Base-by-base conservation (phyloP, 75 land plant species). In the Selaginella tamariscina region DNA sequence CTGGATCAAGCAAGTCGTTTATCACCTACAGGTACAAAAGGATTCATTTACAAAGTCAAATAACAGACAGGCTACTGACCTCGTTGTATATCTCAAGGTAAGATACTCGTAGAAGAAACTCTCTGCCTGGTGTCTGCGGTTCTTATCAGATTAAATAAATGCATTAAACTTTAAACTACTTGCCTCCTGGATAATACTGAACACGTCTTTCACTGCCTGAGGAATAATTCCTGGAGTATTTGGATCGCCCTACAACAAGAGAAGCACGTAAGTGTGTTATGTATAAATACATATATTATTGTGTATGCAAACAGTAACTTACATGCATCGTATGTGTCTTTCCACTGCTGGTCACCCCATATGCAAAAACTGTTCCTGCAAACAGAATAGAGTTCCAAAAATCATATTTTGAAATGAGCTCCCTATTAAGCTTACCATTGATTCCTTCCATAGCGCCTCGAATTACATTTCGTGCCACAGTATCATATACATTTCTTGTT, bases 371-470 rank as follows among this genome's bases (percentile, higher is more conserved):
- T 5, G 49, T 39, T 8, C 82, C 82, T 80, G 56, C 65, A 79
- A 70, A 72, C 1, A 64, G 29, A 29, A 15, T 23, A 64, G 31
- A 64, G 33, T 32, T 24, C 5, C 18, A 65, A 32, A 2, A 20
- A 24, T 33, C 57, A 32, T 0, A n/a, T 54, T 56, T 2, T 1
- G 60, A 15, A 15, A 22, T 0, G 20, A 56, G 5, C 2, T 33
- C 21, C 30, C 22, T 0, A 32, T 1, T 13, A 2, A 33, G 49
- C 68, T 39, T 69, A 86, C 94, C 94, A 79, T 86, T 89, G 24
- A 89, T 80, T 27, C 94, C 94, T 59, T 89, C 94, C 94, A 89
- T 89, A 21, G 94, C 87, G 72, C 83, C 81, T 60, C 83, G 85
- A 0, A 89, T 83, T 31, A 89, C 90, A 74, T 86, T 84, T 55